phyloP scores from a whole-genome alignment of 768 basidiomycete species.

The Chalciporus chontae region DNA sequence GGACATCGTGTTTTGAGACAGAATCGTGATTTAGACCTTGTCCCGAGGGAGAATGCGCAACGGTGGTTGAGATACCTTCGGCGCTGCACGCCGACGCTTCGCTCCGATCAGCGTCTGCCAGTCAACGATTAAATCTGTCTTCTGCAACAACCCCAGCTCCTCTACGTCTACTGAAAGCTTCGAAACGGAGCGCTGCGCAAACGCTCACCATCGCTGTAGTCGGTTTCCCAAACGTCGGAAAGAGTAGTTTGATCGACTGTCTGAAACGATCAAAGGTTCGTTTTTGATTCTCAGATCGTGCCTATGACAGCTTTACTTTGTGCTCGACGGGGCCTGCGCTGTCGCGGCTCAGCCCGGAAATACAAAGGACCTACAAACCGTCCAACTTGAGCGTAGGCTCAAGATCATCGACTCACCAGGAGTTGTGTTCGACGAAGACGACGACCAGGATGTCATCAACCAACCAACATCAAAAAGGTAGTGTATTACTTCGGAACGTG shows the following conservation, averaged over 20 bases:
- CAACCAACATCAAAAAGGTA: conserved; percentile 45
- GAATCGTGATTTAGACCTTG: conserved; percentile 59
- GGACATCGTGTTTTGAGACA: no score
- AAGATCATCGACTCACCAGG: conserved; percentile 94
- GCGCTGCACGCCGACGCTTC: conserved; percentile 88
- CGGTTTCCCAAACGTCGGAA: conserved; percentile 97
- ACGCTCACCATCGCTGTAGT: conserved; percentile 88
- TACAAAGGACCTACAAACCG: conserved; percentile 86
- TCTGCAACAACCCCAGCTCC: conserved; percentile 73
- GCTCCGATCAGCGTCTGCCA: conserved; percentile 76
- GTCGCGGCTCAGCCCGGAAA: conserved; percentile 95
- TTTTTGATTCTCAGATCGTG: neutral
- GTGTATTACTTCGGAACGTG: conserved; percentile 81
- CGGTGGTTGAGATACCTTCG: conserved; percentile 83
- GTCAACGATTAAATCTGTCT: conserved; percentile 78
- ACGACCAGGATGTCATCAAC: conserved; percentile 41
- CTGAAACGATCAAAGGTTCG: conserved; percentile 77
- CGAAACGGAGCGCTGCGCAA: conserved; percentile 60
- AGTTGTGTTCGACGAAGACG: conserved; percentile 90
- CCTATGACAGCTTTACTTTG: neutral
- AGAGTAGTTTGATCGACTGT: conserved; percentile 92
- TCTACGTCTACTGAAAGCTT: conserved; percentile 79
- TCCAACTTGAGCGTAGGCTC: conserved; percentile 90
- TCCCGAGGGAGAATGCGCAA: conserved; percentile 84
- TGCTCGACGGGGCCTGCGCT: conserved; percentile 64